Evolutionary conservation across 2,329 filamentous ascomycete species (phyloP), one percentile per base, ranked within the genome.

Genomic region (Zymoseptoria pseudotritici): DNA sequence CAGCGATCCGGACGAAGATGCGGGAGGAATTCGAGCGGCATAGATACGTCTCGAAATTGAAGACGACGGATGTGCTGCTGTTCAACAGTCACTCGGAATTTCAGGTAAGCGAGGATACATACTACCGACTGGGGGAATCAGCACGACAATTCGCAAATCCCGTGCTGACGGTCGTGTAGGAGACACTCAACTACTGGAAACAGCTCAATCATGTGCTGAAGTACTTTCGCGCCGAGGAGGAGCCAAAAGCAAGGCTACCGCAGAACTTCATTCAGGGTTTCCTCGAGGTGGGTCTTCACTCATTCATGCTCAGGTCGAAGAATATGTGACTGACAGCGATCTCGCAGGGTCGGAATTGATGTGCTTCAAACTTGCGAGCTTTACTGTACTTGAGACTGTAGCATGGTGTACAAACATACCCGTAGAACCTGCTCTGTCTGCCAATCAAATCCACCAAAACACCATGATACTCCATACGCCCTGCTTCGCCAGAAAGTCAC

Each of bases 131-230:
- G 36, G 36, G 13, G 36, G 13, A n/a, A 5, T n/a, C 10, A 46
- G 36, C 17, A 46, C 36, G 36, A n/a, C 13, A 46, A 46, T 17
- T 4, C 7, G 10, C 17, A 13, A 42, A 3, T 17, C 36, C 17
- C 11, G 36, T 13, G 36, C 36, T 46, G 36, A 46, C 36, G 36
- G 13, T 46, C 36, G 5, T 26, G 59, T 69, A 97, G 92, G 94
- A 99, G 83, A 99, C 90, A 57, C 86, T 99, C 82, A 99, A 99
- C 80, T 99, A 89, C 83, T 99, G 94, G 94, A 96, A 97, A 79
- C 94, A 99, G 78, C 83, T 92, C 63, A 89, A 89, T 65, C 94
- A 99, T 76, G 84, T 99, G 69, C 91, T 99, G 84, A 91, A 94
- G 71, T 99, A 96, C 78, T 99, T 97, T 83, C 86, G 92, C 74